Base-by-base conservation (phyloP, 1,284 basidiomycete species). In the Marasmius sp. region DNA sequence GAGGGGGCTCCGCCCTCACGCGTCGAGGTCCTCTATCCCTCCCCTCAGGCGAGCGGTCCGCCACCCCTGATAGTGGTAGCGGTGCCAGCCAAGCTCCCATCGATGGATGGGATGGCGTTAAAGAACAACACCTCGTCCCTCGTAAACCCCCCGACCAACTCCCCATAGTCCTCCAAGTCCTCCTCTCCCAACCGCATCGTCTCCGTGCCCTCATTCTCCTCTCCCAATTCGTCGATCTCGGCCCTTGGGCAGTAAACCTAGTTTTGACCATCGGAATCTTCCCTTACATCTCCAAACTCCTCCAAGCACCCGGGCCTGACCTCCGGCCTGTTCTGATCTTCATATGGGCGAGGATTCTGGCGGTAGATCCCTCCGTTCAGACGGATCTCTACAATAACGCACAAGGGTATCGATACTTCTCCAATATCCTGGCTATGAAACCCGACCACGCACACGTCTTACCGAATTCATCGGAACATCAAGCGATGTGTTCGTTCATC, bases 401-500 rank as follows among this genome's bases (percentile, higher is more conserved):
- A 60, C 85, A 88, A 62, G 94, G 93, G 0, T 95, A 91, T 80
- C 89, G 88, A 67, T 97, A 97, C 73, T 98, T 98, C 70, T 89
- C 94, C 16, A 87, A 88, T 48, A 85, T 96, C 37, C 83, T 97
- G 12, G 85, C 87, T 1, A 80, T 87, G 37, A 82, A 80, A 59
- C 88, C 87, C 55, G 86, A 91, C 45, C 81, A 80, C 22, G 63
- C 68, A 11, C 75, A 74, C 20, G 76, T 80, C 33, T 87, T 98
- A 34, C 94, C 95, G 0, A 98, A 99, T 75, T 89, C 91, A 56
- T 93, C 94, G 14, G 97, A 99, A 75, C 96, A 99, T 75, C 94
- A 95, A 63, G 97, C 97, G 0, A 99, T 99, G 97, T 99, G 96
- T 72, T 94, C 95, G 0, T 99, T 98, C 77, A 96, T 98, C 68